Base-by-base conservation (phyloP, 495 filamentous ascomycete species). In the Penicillium chermesinum region DNA sequence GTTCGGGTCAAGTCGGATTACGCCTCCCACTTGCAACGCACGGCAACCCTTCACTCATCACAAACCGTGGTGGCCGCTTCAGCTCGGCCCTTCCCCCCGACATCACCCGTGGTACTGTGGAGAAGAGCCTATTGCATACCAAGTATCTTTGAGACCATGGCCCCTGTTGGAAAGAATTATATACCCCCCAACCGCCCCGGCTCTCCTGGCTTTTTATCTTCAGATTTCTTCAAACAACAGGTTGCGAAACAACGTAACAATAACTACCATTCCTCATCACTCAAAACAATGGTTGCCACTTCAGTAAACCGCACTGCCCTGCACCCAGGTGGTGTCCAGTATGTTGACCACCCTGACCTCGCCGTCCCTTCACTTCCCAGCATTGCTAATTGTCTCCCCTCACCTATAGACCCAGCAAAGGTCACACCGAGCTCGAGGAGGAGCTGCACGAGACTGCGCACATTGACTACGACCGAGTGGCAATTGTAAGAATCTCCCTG, bases 401-500 rank as follows among this genome's bases (percentile, higher is more conserved):
- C 34, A n/a, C 46, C 37, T 17, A 41, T 63, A 94, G 89, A 64
- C 87, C 90, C 30, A 76, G 85, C 66, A 75, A 76, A 58, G 85
- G 93, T 62, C 91, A 96, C 81, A 96, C 91, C 22, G 91, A 96
- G 67, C 80, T 96, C 45, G 90, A 97, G 73, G 90, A 96, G 76
- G 89, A 96, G 68, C 84, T 98, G 35, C 91, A 97, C 69, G 89
- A 97, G 72, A 90, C 88, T 67, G 94, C 93, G 57, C 90, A 97
- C 79, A 97, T 98, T 72, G 93, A 98, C 82, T 98, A 97, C 66
- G 88, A 96, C 72, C 86, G 94, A 58, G 93, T 98, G 58, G 87
- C 94, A 48, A 98, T 98, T 77, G 91, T 95, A 76, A 63, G 85
- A 17, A 34, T 19, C 12, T 25, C 4, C 25, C 25, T 10, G 25